Conservation (phyloP, 2,329 filamentous ascomycete species). For the Claviceps quebecensis region DNA sequence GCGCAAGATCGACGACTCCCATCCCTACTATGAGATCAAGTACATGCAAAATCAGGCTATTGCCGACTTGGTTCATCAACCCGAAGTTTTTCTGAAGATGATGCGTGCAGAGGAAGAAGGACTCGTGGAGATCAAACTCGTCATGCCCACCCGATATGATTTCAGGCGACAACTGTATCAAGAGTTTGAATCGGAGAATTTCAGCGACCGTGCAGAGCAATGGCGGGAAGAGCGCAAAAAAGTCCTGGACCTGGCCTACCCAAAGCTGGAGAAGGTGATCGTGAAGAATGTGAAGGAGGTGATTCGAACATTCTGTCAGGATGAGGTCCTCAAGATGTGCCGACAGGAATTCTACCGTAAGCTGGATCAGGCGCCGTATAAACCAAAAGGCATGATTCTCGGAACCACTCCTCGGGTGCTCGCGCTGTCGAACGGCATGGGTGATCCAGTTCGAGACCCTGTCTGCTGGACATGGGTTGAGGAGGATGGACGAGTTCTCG, state of each 20-base stretch:
- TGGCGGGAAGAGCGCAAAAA: conserved; percentile 86
- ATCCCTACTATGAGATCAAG: conserved; percentile 96
- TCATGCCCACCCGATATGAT: conserved; percentile 59
- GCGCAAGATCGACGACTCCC: conserved; percentile 83
- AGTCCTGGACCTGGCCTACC: conserved; percentile 66
- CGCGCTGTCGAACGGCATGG: conserved; percentile 73
- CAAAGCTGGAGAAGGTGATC: conserved; percentile 71
- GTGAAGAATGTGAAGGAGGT: conserved; percentile 90
- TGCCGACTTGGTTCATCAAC: conserved; percentile 62
- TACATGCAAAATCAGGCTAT: conserved; percentile 87
- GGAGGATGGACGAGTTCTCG: conserved; percentile 77
- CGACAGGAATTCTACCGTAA: conserved; percentile 80
- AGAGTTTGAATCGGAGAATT: conserved; percentile 88
- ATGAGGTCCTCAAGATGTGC: conserved; percentile 74
- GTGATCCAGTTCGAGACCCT: conserved; percentile 58
- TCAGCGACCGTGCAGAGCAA: conserved; percentile 83
- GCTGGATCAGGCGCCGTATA: conserved; percentile 90
- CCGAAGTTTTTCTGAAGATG: conserved; percentile 92
- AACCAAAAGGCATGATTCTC: conserved; percentile 81
- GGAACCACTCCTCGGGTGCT: conserved; percentile 81
- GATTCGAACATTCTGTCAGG: conserved; percentile 84
- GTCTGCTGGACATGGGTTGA: conserved; percentile 88
- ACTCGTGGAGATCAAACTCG: conserved; percentile 71
- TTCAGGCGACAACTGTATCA: conserved; percentile 66
- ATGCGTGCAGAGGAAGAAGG: conserved; percentile 92